Percentiles rank a stretch among this genome's conserved stretches.
Conservation (phyloP, 805 yeast species). For the Kazachstania bromeliacearum region DNA sequence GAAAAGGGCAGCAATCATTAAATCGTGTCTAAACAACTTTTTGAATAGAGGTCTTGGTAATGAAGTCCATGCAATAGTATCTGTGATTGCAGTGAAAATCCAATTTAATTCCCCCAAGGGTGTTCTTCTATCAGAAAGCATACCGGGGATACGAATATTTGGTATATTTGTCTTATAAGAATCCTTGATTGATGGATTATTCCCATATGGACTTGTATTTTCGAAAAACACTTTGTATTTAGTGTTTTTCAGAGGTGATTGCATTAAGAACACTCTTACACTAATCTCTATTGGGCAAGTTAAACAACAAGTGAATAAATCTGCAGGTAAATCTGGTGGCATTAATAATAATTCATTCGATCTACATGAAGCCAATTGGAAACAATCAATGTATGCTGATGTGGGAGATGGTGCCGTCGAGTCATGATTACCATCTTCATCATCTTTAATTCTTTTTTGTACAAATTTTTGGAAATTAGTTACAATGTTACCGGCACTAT, state of each 20-base stretch:
- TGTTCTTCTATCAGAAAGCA: conserved; percentile 83
- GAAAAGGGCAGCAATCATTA: conserved; percentile 93
- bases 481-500: conserved; percentile 88
- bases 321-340: conserved; percentile 94
- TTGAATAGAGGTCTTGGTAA: conserved; percentile 82
- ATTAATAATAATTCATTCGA: conserved; percentile 81
- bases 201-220: conserved; percentile 20
- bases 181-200: conserved; percentile 14
- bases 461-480: conserved; percentile 83
- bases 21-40: conserved; percentile 83
- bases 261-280: conserved; percentile 83
- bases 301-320: conserved; percentile 86
- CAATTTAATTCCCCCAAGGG: conserved; percentile 94
- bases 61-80: conserved; percentile 95
- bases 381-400: conserved; percentile 64
- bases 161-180: conserved; percentile 21
- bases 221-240: conserved; percentile 35
- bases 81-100: conserved; percentile 97
- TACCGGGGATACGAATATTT: conserved; percentile 73
- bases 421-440: conserved; percentile 47
- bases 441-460: conserved; percentile 82
- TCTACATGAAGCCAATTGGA: conserved; percentile 87
- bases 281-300: conserved; percentile 95
- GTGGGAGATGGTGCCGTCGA: conserved; percentile 36
- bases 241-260: conserved; percentile 50